Evolutionary conservation across 106 monocot species (phyloP), one percentile per base, ranked within the genome.

Genomic region (Vanilla planifolia): DNA sequence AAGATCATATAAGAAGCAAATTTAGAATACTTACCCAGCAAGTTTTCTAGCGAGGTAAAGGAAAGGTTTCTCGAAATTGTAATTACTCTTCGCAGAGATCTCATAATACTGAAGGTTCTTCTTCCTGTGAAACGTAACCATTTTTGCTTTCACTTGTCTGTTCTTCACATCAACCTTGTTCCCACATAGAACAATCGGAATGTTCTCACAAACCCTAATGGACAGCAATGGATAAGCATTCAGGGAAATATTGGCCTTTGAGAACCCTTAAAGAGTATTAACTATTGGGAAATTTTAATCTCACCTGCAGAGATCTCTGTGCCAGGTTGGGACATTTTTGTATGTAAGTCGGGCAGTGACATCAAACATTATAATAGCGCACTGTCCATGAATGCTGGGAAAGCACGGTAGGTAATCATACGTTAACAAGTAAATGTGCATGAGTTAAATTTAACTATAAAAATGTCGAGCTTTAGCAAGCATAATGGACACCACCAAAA

Each of bases 131-230:
- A 86, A 92, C 23, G 86, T 92, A 3, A 92, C 86, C 73, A 70
- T 66, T 65, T 92, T 83, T 11, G 92, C 92, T 24, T 92, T 92
- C 59, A 86, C 86, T 51, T 92, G 86, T 62, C 86, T 73, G 71
- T 92, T 92, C 74, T 92, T 92, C 22, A 92, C 82, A 75, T 92
- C 92, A 36, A 92, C 86, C 64, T 92, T 92, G 70, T 92, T 92
- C 9, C 92, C 92, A 20, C 83, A 92, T 2, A 92, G 83, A 13
- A 92, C 86, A 29, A 92, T 84, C 1, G 83, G 83, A 46, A 86
- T 92, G 51, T 92, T 92, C 77, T 86, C 86, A 24, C 86, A 92
- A 1, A 92, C 92, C 72, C 92, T 86, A 77, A 46, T 43, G 19
- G 29, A 16, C 42, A 23, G 7, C 9, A 40, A n/a, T 17, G 15